A percentile compares a stretch with the other conserved stretches of the same genome.
Conservation (phyloP, 2,329 filamentous ascomycete genomes). For the Davidsoniella virescens region DNA sequence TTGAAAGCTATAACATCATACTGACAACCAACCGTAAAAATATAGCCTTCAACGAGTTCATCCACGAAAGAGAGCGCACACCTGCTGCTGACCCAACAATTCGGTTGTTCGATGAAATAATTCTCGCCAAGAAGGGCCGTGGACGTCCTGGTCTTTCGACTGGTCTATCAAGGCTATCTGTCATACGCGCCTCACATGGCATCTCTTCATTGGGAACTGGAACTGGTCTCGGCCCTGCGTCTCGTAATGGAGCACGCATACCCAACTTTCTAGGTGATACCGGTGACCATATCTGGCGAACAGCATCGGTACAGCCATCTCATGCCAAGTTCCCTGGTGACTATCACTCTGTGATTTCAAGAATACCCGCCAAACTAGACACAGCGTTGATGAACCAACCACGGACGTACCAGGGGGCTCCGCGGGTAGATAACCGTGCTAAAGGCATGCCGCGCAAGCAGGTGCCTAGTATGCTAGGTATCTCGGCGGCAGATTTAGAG, state of each 20-base stretch:
- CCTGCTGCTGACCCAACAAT: slow-evolving; percentile 46
- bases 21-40: slow-evolving; percentile 14
- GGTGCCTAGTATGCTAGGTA: slow-evolving; percentile 33
- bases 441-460: slow-evolving; percentile 39
- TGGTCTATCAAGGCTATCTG: slow-evolving; percentile 45
- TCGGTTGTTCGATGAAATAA: slow-evolving; percentile 70
- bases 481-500: slow-evolving; percentile 21
- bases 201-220: slow-evolving; percentile 20
- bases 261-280: slow-evolving; percentile 54
- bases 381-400: slow-evolving; percentile 81
- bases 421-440: slow-evolving; percentile 39
- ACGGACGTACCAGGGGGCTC: slow-evolving; percentile 76
- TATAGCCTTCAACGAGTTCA: slow-evolving; percentile 58
- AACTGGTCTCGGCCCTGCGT: slow-evolving; percentile 8
- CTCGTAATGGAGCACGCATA: slow-evolving; percentile 23
- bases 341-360: slow-evolving; percentile 42
- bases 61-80: slow-evolving; percentile 60
- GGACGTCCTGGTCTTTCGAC: slow-evolving; percentile 50
- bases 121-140: slow-evolving; percentile 56
- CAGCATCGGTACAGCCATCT: slow-evolving; percentile 42
- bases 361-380: slow-evolving; percentile 71
- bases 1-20: neutral
- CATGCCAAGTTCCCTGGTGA: slow-evolving; percentile 46
- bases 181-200: slow-evolving; percentile 36
- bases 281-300: slow-evolving; percentile 66